Conservation (phyloP, 108 stramenopile species). For the Skeletonema potamos region DNA sequence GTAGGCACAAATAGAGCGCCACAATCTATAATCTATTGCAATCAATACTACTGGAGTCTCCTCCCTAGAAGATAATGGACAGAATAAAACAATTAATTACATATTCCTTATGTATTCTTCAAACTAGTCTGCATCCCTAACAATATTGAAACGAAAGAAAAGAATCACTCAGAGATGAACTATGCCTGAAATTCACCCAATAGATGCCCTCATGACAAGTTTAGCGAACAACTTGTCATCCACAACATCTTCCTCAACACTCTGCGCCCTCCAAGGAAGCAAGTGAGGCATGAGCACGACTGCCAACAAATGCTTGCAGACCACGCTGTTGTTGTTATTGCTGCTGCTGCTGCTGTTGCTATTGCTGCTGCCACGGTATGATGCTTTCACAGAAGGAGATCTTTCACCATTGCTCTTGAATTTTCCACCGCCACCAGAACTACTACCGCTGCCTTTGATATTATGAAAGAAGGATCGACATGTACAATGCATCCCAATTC, state of each 20-base stretch:
- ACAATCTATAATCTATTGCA: too few species aligned
- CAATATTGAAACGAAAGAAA: neutral
- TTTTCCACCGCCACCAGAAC: neutral
- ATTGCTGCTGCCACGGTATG: neutral
- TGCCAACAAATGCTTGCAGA: constrained; percentile 42
- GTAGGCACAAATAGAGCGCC: too few species aligned
- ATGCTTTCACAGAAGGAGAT: neutral
- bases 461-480: constrained; percentile 42
- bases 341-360: neutral
- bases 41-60: too few species aligned
- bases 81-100: neutral
- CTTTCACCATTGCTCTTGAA: neutral
- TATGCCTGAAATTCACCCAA: constrained; percentile 7
- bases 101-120: neutral
- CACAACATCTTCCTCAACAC: constrained; percentile 13
- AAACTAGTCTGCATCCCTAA: neutral
- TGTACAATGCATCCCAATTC: constrained; percentile 33
- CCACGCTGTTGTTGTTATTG: neutral
- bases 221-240: constrained; percentile 37
- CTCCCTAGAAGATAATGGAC: neutral
- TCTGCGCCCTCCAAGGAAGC: constrained; percentile 23
- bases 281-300: constrained; percentile 44
- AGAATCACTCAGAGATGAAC: neutral
- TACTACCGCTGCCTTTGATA: constrained; percentile 11
- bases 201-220: constrained; percentile 24